phyloP scores from a whole-genome alignment of 352 stramenopile species.

The Pythium graminicola region DNA sequence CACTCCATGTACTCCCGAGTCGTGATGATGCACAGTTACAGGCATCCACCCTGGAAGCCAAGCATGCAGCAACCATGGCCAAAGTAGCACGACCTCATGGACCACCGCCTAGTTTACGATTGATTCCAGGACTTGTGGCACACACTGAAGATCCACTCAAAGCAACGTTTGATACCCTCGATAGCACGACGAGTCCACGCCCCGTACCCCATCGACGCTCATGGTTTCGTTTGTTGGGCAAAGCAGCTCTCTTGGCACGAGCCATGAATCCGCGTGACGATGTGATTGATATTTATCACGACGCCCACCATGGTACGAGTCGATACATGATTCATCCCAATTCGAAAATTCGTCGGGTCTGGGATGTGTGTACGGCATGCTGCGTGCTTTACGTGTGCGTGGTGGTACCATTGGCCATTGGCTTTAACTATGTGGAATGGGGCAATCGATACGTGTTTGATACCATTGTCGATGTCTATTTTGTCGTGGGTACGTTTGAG shows the following conservation, averaged over 20 bases:
- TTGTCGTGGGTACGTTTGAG: slow-evolving; percentile 29
- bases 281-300: slow-evolving; percentile 79
- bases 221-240: slow-evolving; percentile 25
- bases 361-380: slow-evolving; percentile 63
- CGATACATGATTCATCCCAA: slow-evolving; percentile 78
- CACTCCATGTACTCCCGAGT: not conserved
- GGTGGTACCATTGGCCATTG: slow-evolving; percentile 58
- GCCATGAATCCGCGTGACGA: slow-evolving; percentile 32
- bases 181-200: slow-evolving; percentile 6
- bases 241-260: slow-evolving; percentile 23
- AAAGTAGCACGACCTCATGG: not conserved
- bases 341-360: slow-evolving; percentile 60
- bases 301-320: slow-evolving; percentile 40
- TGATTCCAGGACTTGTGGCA: slow-evolving; percentile 6
- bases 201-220: not conserved
- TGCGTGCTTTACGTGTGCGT: slow-evolving; percentile 74
- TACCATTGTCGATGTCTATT: slow-evolving; percentile 76
- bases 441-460: slow-evolving; percentile 38
- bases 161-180: slow-evolving; percentile 11
- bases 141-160: slow-evolving; percentile 3
- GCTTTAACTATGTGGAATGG: slow-evolving; percentile 70
- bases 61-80: slow-evolving; percentile 15
- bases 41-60: slow-evolving; percentile 13
- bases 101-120: slow-evolving; percentile 6
- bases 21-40: slow-evolving; percentile 9